Percentiles rank a stretch among this genome's conserved stretches.
These are phyloP conservation scores for Barbarea vulgaris DNA, from an alignment of 345 rosid genomes.

Conservation along the genomic window DNA sequence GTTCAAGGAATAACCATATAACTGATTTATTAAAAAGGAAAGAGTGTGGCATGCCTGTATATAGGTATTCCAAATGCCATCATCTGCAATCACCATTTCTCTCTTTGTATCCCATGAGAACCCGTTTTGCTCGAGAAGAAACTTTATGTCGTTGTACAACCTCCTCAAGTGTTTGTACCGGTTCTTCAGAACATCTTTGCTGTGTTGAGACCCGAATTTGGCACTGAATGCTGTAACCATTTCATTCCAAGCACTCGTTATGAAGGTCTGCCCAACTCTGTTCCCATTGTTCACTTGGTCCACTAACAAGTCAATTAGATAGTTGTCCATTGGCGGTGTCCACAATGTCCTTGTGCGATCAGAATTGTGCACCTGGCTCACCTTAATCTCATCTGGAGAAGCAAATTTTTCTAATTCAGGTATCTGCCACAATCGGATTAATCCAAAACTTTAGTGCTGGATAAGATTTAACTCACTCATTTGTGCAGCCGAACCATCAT, in stretches of 20 bases:
- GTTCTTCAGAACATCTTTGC: slow-evolving; percentile 80
- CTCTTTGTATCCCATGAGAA: slow-evolving; percentile 79
- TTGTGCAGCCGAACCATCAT: slow-evolving; percentile 39
- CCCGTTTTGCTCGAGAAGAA: slow-evolving; percentile 65
- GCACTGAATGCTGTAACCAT: slow-evolving; percentile 66
- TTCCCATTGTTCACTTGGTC: slow-evolving; percentile 78
- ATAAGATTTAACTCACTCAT: slow-evolving; percentile 45
- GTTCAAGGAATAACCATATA: slow-evolving; percentile 17
- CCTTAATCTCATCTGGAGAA: slow-evolving; percentile 52
- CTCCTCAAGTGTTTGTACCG: slow-evolving; percentile 85
- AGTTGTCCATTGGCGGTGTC: slow-evolving; percentile 91
- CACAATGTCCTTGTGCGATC: slow-evolving; percentile 85
- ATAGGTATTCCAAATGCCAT: slow-evolving; percentile 69
- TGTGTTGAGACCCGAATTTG: slow-evolving; percentile 60
- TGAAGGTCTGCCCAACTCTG: slow-evolving; percentile 80
- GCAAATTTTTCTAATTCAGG: not conserved
- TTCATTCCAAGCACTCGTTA: slow-evolving; percentile 74
- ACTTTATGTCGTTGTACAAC: slow-evolving; percentile 66
- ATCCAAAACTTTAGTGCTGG: not conserved
- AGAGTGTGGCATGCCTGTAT: slow-evolving; percentile 53
- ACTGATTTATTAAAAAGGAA: slow-evolving; percentile 15
- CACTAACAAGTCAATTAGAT: slow-evolving; percentile 71
- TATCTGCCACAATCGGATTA: not conserved
- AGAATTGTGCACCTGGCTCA: slow-evolving; percentile 36
- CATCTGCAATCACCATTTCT: slow-evolving; percentile 83